These are phyloP conservation scores for Arthrinium phaeospermum DNA, from an alignment of 2,329 filamentous ascomycete genomes.

Conservation along the genomic window DNA sequence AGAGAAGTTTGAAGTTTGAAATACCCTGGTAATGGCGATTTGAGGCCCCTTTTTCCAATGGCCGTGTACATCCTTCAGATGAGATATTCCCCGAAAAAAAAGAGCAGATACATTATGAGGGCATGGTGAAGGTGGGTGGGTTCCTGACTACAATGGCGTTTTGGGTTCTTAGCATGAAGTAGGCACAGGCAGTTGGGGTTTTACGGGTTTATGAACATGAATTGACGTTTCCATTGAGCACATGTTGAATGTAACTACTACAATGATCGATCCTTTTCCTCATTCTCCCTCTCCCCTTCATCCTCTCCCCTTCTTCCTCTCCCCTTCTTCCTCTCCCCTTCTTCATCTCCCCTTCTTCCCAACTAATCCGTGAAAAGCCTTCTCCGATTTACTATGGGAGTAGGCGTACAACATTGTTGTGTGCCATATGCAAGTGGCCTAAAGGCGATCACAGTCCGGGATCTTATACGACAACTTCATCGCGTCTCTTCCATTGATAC, in stretches of 20 bases:
- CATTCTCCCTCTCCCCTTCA: too few relatives aligned
- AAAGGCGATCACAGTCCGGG: too few relatives aligned
- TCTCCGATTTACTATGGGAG: neutral
- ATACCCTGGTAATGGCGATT: neutral
- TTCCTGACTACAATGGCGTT: neutral
- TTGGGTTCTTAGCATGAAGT: neutral
- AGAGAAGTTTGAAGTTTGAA: neutral
- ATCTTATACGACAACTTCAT: too few relatives aligned
- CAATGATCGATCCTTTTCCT: neutral
- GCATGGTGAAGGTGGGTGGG: slow-evolving; percentile 1
- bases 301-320: too few relatives aligned
- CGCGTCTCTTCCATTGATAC: too few relatives aligned
- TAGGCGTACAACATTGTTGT: neutral
- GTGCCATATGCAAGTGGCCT: too few relatives aligned
- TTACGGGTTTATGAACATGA: neutral
- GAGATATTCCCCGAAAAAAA: neutral
- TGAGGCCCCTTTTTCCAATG: neutral
- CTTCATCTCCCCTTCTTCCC: neutral
- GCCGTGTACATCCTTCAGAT: neutral
- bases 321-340: too few relatives aligned
- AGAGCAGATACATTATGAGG: neutral
- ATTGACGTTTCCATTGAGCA: neutral
- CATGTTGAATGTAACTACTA: neutral
- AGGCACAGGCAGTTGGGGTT: neutral
- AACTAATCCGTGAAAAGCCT: too few relatives aligned